Base-by-base conservation (phyloP, 495 filamentous ascomycete genomes). In the Aspergillus nidulans region DNA sequence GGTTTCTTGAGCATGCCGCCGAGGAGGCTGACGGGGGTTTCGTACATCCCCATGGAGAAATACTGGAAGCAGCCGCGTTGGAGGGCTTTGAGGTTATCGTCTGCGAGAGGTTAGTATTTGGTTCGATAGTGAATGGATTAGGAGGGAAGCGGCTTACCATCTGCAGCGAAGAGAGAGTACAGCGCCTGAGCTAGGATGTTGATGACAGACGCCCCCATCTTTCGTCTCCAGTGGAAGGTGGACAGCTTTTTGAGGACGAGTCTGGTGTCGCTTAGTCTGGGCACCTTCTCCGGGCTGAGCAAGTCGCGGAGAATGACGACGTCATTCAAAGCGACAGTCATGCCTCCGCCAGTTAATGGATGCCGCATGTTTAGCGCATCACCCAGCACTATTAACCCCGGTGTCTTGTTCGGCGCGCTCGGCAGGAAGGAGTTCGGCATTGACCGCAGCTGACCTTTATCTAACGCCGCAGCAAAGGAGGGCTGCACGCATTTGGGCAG, bases 361-460 rank as follows among this genome's bases (percentile, higher is more conserved):
- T 97, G 92, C 4, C 92, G 88, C 92, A 97, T 97, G 72, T 97
- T 97, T 75, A 92, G 84, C 7, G 92, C 92, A 70, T 97, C 92
- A 53, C 92, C 92, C 18, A 96, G 74, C 25, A 98, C 72, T 32
- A 95, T 74, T 57, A 97, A 73, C 10, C 94, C 94, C 0, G 85
- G 81, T 3, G 84, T 81, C 41, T 78, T 81, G 58, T 85, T 82
- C 42, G 86, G 84, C 9, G 83, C 78, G 0, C 92, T 81, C 15
- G 94, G 90, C 4, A 97, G 81, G 77, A 86, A 98, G 34, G 84
- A 89, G 70, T 97, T 97, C 6, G 94, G 95, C 94, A 98, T 98
- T 46, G 81, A 88, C 34, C 82, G 76, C 53, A 90, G 72, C 53
- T 82, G 77, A 56, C 89, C 90, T 23, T 80, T 73, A 25, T 90